Percentiles rank a stretch among this genome's conserved stretches.
phyloP scores from a whole-genome alignment of 495 filamentous ascomycete species.

The Aspergillus sclerotioniger region DNA sequence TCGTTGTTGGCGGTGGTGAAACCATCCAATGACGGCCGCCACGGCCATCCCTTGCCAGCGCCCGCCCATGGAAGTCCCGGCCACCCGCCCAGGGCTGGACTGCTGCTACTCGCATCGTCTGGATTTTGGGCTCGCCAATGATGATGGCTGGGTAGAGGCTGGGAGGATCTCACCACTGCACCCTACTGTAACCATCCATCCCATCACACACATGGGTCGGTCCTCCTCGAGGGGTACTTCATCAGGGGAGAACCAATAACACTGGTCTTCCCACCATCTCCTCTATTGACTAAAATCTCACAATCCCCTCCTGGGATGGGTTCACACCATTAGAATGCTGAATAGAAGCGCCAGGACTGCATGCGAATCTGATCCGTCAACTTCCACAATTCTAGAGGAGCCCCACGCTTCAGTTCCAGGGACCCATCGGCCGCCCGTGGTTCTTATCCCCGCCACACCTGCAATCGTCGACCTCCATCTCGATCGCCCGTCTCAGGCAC shows the following conservation, averaged over 20 bases:
- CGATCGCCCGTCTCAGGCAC: not conserved
- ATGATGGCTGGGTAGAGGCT: too few relatives aligned
- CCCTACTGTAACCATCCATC: too few relatives aligned
- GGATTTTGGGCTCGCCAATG: too few relatives aligned
- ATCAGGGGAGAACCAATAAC: too few relatives aligned
- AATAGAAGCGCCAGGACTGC: not conserved
- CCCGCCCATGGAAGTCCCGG: too few relatives aligned
- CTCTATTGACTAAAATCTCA: not conserved
- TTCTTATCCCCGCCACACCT: not conserved
- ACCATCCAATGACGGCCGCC: not conserved
- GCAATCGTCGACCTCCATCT: not conserved
- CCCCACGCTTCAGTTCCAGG: conserved; percentile 5
- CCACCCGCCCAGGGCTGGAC: not conserved
- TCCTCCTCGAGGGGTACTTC: too few relatives aligned
- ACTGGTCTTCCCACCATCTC: not conserved
- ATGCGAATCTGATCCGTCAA: conserved; percentile 11
- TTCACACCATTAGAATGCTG: too few relatives aligned
- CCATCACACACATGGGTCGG: too few relatives aligned
- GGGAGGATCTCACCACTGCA: too few relatives aligned
- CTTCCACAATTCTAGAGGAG: conserved; percentile 4
- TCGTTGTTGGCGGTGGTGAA: too few relatives aligned
- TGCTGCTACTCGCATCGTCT: not conserved
- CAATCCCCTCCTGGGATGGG: too few relatives aligned
- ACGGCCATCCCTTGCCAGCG: not conserved
- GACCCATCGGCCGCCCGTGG: not conserved